Evolutionary conservation across 2,329 filamentous ascomycete genomes (phyloP), one percentile per base, ranked within the genome.

Genomic region (Penicillium glabrum): DNA sequence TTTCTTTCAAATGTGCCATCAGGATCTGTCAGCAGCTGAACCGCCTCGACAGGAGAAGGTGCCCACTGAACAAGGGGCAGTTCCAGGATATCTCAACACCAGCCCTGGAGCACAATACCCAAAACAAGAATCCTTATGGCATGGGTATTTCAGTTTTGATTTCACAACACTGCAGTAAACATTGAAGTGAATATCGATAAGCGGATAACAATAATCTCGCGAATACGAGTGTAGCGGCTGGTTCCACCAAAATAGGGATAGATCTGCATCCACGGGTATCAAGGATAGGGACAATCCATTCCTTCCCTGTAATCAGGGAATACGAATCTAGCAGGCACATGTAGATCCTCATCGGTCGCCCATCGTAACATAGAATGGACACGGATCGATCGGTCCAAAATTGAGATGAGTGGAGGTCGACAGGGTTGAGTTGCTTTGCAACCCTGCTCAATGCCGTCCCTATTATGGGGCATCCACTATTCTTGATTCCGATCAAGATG

Each of bases 301-400:
- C 56, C 39, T 56, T 19, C 51, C 46, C 37, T 52, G 24, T 41
- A 35, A 37, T 21, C 24, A 31, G 11, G 43, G 21, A n/a, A 19
- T 37, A 27, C 26, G 13, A 23, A 23, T 29, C 26, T 31, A 44
- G 26, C 50, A 53, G 46, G 14, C 21, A 7, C 5, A 31, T 58
- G 58, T 33, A 49, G 56, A 61, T 61, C 55, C 13, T 16, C n/a
- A 33, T 46, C 46, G 45, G 58, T 58, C 55, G 56, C 58, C 58
- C 44, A 37, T 56, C 44, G 55, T 58, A 53, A 61, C 53, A 24
- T 6, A 37, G 50, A 56, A 46, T 39, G 46, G 47, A 31, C 31
- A 27, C 21, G 26, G 50, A 14, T 53, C 7, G 26, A 54, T 13
- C n/a, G 26, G 27, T n/a, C 24, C 7, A 14, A 24, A 16, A 27